Evolutionary conservation across 2,329 filamentous ascomycete species (phyloP).

Genomic region (Cordyceps tenuipes): DNA sequence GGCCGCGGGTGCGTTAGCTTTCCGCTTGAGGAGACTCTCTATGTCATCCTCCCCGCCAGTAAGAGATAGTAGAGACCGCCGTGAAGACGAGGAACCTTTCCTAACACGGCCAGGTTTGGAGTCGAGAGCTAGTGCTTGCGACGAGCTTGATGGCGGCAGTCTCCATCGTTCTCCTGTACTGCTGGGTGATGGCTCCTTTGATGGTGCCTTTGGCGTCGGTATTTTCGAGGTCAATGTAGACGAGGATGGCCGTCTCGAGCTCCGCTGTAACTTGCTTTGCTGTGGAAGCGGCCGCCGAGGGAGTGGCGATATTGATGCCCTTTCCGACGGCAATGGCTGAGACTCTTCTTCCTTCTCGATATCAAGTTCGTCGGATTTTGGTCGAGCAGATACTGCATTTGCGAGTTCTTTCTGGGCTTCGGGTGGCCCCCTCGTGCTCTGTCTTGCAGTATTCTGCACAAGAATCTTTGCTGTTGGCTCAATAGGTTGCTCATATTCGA

Average conservation of each 20-base stretch:
- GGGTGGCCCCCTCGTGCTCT: background rate
- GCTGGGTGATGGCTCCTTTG: background rate
- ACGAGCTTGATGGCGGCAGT: background rate
- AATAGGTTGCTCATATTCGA: background rate
- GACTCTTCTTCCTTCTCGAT: background rate
- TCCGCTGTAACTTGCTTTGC: background rate
- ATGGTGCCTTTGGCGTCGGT: background rate
- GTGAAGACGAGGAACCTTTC: background rate
- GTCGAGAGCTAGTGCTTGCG: background rate
- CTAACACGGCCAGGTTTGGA: background rate
- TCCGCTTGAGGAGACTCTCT: background rate
- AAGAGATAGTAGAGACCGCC: conserved; percentile 10
- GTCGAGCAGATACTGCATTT: background rate
- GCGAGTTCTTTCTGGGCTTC: background rate
- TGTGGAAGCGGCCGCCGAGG: background rate
- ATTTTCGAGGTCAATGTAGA: background rate
- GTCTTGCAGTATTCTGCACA: background rate
- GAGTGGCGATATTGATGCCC: background rate
- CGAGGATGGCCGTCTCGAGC: background rate
- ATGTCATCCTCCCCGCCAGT: conserved; percentile 4
- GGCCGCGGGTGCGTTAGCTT: background rate
- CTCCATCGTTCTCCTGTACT: background rate
- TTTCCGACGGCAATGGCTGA: background rate
- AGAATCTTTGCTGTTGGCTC: background rate
- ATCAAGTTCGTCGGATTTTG: background rate